phyloP scores from a whole-genome alignment of 805 yeast genomes.

The Wickerhamomyces bovis region DNA sequence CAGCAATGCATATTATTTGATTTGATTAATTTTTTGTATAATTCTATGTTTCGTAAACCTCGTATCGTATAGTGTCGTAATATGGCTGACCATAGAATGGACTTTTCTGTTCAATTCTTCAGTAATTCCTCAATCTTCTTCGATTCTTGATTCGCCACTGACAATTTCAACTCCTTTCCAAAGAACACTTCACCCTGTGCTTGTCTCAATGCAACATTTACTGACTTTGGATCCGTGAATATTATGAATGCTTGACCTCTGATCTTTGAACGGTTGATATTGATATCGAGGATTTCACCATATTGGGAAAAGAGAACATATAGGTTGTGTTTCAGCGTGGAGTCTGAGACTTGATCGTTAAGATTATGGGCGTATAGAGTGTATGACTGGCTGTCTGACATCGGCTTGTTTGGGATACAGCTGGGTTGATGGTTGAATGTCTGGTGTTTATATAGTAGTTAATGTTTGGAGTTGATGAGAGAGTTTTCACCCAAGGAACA shows the following conservation, averaged over 20 bases:
- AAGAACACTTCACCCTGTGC: slow-evolving; percentile 45
- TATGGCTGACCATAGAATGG: too few relatives aligned
- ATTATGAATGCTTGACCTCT: slow-evolving; percentile 68
- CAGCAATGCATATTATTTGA: neutral
- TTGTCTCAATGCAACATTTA: slow-evolving; percentile 43
- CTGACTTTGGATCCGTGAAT: slow-evolving; percentile 41
- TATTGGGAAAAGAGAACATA: slow-evolving; percentile 54
- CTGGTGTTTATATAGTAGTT: too few relatives aligned
- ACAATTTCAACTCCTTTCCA: slow-evolving; percentile 43
- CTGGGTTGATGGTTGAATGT: neutral
- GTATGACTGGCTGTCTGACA: slow-evolving; percentile 14
- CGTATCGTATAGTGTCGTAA: neutral
- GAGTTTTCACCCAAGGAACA: neutral
- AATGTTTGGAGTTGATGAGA: neutral
- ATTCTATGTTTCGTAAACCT: neutral
- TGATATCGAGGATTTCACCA: slow-evolving; percentile 58
- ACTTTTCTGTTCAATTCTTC: neutral
- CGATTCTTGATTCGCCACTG: slow-evolving; percentile 34
- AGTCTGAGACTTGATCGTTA: slow-evolving; percentile 46
- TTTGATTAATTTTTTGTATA: neutral
- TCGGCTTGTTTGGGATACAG: neutral
- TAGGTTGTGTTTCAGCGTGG: slow-evolving; percentile 43
- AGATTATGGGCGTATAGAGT: slow-evolving; percentile 57
- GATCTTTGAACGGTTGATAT: slow-evolving; percentile 36
- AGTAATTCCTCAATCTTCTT: slow-evolving; percentile 11